Conservation (phyloP, 202 grass and related monocot species). For the Sporobolus alterniflorus region DNA sequence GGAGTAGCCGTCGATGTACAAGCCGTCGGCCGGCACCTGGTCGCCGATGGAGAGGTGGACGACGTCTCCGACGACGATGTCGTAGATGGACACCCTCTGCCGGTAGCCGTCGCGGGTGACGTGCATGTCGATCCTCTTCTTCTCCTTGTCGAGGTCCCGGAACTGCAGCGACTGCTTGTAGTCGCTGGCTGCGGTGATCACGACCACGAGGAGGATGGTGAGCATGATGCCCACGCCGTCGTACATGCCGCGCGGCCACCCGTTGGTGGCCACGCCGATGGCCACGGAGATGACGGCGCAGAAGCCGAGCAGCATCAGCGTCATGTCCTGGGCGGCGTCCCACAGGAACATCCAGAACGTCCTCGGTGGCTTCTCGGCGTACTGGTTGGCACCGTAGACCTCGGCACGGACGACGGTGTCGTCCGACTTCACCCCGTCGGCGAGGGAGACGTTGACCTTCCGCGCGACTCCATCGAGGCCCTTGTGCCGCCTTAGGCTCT, state of each 20-base stretch:
- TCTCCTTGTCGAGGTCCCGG: conserved; percentile 91
- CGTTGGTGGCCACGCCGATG: conserved; percentile 89
- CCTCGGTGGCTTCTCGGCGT: conserved; percentile 74
- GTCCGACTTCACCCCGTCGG: conserved; percentile 61
- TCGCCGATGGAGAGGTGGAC: conserved; percentile 93
- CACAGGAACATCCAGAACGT: conserved; percentile 94
- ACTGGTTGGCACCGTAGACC: conserved; percentile 82
- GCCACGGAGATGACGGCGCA: conserved; percentile 74
- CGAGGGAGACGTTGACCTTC: conserved; percentile 63
- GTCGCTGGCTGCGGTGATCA: conserved; percentile 88
- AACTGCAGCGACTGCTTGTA: conserved; percentile 95
- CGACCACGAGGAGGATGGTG: conserved; percentile 77
- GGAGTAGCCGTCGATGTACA: conserved; percentile 82
- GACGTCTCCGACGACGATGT: conserved; percentile 85
- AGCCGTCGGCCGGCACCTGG: conserved; percentile 83
- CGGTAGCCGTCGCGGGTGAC: conserved; percentile 83
- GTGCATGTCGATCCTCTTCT: conserved; percentile 96
- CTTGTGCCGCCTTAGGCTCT: conserved; percentile 61
- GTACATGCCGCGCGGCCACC: conserved; percentile 74
- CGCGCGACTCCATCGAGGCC: conserved; percentile 65
- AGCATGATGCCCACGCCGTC: conserved; percentile 90
- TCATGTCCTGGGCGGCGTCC: conserved; percentile 94
- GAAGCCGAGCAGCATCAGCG: conserved; percentile 78
- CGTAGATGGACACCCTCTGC: conserved; percentile 92
- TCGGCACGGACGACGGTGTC: conserved; percentile 56